Percentiles rank a stretch among this genome's conserved stretches.
phyloP scores from a whole-genome alignment of 2,329 filamentous ascomycete genomes.

The Fonsecaea monophora region DNA sequence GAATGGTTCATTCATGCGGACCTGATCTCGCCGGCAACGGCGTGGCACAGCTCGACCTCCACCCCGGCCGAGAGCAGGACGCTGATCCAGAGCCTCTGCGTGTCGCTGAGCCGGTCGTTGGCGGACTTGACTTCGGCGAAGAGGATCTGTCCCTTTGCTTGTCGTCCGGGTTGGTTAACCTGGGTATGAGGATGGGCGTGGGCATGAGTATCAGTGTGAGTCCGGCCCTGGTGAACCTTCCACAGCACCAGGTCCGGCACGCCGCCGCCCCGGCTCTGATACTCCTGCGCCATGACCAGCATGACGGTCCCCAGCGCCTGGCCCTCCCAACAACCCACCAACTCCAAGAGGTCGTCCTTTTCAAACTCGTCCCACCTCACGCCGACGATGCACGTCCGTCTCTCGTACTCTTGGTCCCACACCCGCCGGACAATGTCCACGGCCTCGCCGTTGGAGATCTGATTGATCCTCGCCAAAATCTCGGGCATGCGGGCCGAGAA shows the following conservation, averaged over 20 bases:
- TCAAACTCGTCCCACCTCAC: slow-evolving; percentile 84
- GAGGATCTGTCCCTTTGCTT: slow-evolving; percentile 67
- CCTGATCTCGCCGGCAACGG: slow-evolving; percentile 55
- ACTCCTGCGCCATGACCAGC: slow-evolving; percentile 95
- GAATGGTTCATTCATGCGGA: background rate
- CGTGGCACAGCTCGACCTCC: slow-evolving; percentile 79
- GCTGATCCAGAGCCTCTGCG: slow-evolving; percentile 95
- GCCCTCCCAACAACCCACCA: slow-evolving; percentile 79
- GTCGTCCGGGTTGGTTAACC: slow-evolving; percentile 46
- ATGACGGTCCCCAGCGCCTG: slow-evolving; percentile 82
- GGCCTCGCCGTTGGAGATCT: slow-evolving; percentile 84
- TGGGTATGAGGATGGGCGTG: background rate
- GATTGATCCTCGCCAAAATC: slow-evolving; percentile 84
- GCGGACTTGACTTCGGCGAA: slow-evolving; percentile 82
- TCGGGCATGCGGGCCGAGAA: slow-evolving; percentile 84
- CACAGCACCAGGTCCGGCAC: slow-evolving; percentile 94
- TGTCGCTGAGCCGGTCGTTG: slow-evolving; percentile 94
- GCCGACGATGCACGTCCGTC: slow-evolving; percentile 84
- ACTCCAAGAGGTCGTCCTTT: slow-evolving; percentile 77
- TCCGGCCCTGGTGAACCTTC: slow-evolving; percentile 54
- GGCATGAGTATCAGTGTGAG: slow-evolving; percentile 37
- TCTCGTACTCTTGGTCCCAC: slow-evolving; percentile 71
- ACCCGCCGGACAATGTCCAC: slow-evolving; percentile 70
- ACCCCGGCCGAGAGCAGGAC: slow-evolving; percentile 85
- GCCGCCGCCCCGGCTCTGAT: slow-evolving; percentile 81